A percentile compares a stretch with the other conserved stretches of the same genome.
Evolutionary conservation across 2,329 filamentous ascomycete genomes (phyloP).

Genomic region (Clonostachys rosea): DNA sequence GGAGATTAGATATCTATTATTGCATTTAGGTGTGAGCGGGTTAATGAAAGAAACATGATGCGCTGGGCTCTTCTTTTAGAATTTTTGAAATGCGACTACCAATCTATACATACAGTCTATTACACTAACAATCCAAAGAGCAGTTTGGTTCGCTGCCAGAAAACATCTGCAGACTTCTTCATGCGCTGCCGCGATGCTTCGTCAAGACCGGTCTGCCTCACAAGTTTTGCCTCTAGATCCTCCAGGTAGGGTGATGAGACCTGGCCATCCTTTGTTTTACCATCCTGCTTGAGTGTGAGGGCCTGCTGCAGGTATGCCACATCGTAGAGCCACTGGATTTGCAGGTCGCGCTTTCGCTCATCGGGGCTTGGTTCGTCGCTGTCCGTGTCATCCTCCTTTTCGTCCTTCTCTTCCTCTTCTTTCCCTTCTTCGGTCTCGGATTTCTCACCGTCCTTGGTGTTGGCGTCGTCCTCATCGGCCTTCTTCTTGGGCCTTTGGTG

Average conservation of each 20-base stretch:
- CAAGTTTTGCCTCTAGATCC: conserved; percentile 27
- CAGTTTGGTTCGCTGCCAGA: conserved; percentile 78
- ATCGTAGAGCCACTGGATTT: conserved; percentile 60
- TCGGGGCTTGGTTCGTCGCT: not conserved
- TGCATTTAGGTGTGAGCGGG: no score
- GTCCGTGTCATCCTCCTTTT: conserved; percentile 3
- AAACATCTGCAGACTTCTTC: conserved; percentile 62
- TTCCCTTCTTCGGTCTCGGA: conserved; percentile 6
- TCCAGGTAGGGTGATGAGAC: not conserved
- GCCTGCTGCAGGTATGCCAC: conserved; percentile 40
- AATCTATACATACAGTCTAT: no score
- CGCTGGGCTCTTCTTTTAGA: not conserved
- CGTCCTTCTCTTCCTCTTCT: conserved; percentile 7
- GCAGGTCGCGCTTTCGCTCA: conserved; percentile 30
- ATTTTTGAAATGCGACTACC: conserved; percentile 2
- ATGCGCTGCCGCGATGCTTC: conserved; percentile 48
- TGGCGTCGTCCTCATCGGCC: conserved; percentile 3
- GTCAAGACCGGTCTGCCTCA: conserved; percentile 39
- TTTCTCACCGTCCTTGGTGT: conserved; percentile 6
- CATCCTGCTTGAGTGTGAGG: conserved; percentile 3
- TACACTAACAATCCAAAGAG: conserved; percentile 72
- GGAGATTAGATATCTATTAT: no score
- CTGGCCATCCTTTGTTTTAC: no score
- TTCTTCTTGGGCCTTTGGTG: conserved; percentile 1
- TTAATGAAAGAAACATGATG: not conserved